phyloP scores from a whole-genome alignment of 257 asterid species.

The Asclepias syriaca region DNA sequence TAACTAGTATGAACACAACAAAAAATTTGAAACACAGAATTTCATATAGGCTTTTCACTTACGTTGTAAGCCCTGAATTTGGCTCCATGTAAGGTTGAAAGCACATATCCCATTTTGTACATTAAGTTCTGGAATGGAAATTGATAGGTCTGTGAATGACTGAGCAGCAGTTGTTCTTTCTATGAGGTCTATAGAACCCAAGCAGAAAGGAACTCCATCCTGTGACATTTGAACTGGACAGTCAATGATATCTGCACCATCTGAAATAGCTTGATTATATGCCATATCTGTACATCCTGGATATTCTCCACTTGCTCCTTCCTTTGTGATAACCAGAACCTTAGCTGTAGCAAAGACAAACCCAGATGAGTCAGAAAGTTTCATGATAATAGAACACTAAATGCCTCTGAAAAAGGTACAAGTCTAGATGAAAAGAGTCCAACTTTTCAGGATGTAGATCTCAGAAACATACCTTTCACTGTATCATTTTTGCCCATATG shows the following conservation, averaged over 20 bases:
- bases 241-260: slow-evolving; percentile 72
- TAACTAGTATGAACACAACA: neutral
- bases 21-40: neutral
- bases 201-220: slow-evolving; percentile 63
- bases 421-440: neutral
- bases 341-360: slow-evolving; percentile 34
- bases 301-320: slow-evolving; percentile 86
- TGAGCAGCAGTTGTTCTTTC: slow-evolving; percentile 42
- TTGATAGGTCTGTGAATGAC: slow-evolving; percentile 29
- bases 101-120: slow-evolving; percentile 43
- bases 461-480: slow-evolving; percentile 35
- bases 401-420: neutral
- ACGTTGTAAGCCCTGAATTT: slow-evolving; percentile 54
- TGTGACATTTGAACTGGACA: slow-evolving; percentile 73
- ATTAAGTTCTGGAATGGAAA: slow-evolving; percentile 42
- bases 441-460: slow-evolving; percentile 10
- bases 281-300: slow-evolving; percentile 78
- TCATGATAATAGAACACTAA: neutral
- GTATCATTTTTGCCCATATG: slow-evolving; percentile 51
- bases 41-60: slow-evolving; percentile 24
- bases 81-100: slow-evolving; percentile 61
- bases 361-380: slow-evolving; percentile 2
- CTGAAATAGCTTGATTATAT: slow-evolving; percentile 55
- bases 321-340: slow-evolving; percentile 47
- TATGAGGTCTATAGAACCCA: slow-evolving; percentile 66